Base-by-base conservation (phyloP, 139 green algal species). In the Picochlorum sp. region DNA sequence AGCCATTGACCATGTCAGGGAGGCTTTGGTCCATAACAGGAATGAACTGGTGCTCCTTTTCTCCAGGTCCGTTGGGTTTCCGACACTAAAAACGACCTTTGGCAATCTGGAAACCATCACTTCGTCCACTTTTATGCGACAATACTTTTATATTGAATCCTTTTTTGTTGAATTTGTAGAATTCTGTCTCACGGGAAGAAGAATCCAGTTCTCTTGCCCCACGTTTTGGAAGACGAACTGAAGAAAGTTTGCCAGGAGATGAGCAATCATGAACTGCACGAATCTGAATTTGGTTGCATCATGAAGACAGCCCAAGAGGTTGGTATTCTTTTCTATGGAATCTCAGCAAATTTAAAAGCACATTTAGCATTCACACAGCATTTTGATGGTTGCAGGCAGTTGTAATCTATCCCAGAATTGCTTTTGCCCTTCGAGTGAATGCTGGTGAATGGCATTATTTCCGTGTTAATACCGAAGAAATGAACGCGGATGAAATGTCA, bases 401-500 rank as follows among this genome's bases (percentile, higher is more conserved):
- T 29, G 75, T 85, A 5, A 33, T 71, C 13, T 26, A 57, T 5
- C 62, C 60, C 4, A 57, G 39, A 25, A 52, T 86, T 26, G 74
- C 67, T 1, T 57, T 86, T 41, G 74, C 78, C 22, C 58, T 84
- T 31, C 68, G 79, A 18, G 66, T 69, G 5, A 49, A 29, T 45
- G 49, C 72, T 35, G 79, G 73, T 16, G 45, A 67, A 24, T 86
- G 68, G 70, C 53, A 73, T 53, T 80, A 72, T 50, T 12, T 82
- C 18, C 52, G 53, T 7, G 61, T 89, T 47, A 67, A 74, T 25
- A 49, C 58, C 6, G 64, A 87, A 9, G 59, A 73, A 49, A 65
- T 88, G 69, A 51, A 51, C 2, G 71, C 71, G 13, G 62, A 83
- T 35, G 69, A 79, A 43, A 62, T 90, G 33, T 63, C 47, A 1